Evolutionary conservation across 768 basidiomycete genomes (phyloP).

Genomic region (Lactarius deliciosus): DNA sequence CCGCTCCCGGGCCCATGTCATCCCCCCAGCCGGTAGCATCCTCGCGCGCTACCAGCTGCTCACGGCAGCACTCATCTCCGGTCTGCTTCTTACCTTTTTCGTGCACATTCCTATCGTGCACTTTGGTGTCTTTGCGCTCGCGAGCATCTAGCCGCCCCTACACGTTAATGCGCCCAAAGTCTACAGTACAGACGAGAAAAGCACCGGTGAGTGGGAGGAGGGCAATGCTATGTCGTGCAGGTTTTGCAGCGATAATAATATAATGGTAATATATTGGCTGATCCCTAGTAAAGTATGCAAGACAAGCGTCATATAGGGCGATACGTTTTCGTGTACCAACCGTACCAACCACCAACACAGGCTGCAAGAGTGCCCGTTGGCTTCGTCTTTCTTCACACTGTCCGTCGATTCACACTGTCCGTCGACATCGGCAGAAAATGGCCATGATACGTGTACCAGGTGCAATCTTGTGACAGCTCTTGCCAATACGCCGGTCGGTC

Average conservation of each 20-base stretch:
- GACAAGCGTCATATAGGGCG: background rate
- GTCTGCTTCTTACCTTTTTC: conserved; percentile 64
- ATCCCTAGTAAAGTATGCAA: conserved; percentile 23
- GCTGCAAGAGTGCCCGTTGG: no score
- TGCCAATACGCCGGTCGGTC: no score
- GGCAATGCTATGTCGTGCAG: conserved; percentile 3
- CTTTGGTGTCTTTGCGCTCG: conserved; percentile 62
- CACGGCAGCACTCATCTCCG: conserved; percentile 68
- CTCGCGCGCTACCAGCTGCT: conserved; percentile 74
- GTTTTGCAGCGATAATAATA: conserved; percentile 21
- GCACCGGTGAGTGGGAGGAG: conserved; percentile 50
- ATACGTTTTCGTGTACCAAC: no score
- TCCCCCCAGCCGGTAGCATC: conserved; percentile 54
- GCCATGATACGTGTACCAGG: no score
- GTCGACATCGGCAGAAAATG: no score
- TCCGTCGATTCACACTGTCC: no score
- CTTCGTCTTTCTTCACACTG: no score
- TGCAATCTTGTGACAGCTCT: no score
- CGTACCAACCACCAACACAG: no score
- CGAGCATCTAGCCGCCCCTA: conserved; percentile 71
- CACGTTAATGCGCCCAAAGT: conserved; percentile 63
- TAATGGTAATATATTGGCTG: conserved; percentile 26
- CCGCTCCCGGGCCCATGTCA: conserved; percentile 32
- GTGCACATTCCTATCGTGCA: conserved; percentile 65
- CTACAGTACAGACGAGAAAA: conserved; percentile 72